Evolutionary conservation across 495 filamentous ascomycete species (phyloP).

Genomic region (Hamigera avellanea): DNA sequence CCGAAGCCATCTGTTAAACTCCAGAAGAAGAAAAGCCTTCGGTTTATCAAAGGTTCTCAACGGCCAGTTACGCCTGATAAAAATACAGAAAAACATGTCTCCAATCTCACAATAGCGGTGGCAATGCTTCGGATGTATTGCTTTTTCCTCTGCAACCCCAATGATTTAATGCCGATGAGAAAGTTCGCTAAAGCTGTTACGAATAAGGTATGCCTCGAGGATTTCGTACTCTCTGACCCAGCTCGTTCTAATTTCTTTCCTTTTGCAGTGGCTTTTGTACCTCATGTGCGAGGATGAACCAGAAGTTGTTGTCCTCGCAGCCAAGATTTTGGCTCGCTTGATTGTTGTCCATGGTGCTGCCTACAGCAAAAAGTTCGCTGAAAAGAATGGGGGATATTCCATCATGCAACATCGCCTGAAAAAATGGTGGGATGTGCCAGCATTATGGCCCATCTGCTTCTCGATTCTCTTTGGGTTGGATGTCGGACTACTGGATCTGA

Average conservation of each 20-base stretch:
- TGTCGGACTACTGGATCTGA: conserved; percentile 61
- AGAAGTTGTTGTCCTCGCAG: conserved; percentile 68
- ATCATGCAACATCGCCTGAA: conserved; percentile 73
- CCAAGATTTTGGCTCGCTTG: conserved; percentile 78
- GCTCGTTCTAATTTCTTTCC: conserved; percentile 8
- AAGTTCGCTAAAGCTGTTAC: conserved; percentile 94
- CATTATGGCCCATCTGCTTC: conserved; percentile 83
- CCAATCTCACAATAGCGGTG: conserved; percentile 49
- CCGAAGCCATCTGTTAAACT: conserved; percentile 29
- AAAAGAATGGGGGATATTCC: conserved; percentile 74
- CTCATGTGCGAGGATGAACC: conserved; percentile 80
- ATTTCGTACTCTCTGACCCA: no score
- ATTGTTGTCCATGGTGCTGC: conserved; percentile 64
- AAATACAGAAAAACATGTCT: conserved; percentile 17
- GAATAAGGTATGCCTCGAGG: conserved; percentile 60
- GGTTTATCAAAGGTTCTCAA: conserved; percentile 19
- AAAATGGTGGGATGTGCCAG: conserved; percentile 78
- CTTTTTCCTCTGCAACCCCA: conserved; percentile 66
- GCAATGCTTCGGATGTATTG: conserved; percentile 73
- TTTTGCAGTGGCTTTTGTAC: conserved; percentile 88
- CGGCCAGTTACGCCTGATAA: conserved; percentile 15
- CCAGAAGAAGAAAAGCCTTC: conserved; percentile 41
- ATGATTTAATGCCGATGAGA: conserved; percentile 51
- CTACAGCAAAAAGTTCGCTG: conserved; percentile 76
- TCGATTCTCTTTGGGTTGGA: conserved; percentile 79